These are phyloP conservation scores for Akanthomyces lecanii DNA, from an alignment of 2,329 filamentous ascomycete species.

Conservation along the genomic window DNA sequence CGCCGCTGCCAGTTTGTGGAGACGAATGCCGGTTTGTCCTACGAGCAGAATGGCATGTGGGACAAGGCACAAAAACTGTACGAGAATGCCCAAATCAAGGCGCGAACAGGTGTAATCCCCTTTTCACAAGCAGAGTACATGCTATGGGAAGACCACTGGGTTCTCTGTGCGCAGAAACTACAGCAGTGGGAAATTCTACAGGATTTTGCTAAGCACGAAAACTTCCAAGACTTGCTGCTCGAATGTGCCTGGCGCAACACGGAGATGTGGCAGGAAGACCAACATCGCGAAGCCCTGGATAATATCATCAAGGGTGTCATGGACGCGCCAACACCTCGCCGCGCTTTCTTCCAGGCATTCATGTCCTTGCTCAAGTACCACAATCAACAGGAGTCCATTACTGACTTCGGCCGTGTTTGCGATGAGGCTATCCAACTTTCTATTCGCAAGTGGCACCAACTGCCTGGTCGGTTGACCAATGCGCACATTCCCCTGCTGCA, in stretches of 20 bases:
- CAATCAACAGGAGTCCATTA: constrained; percentile 72
- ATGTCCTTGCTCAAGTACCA: constrained; percentile 95
- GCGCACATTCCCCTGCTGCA: constrained; percentile 93
- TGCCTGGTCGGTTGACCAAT: constrained; percentile 89
- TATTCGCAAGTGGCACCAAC: constrained; percentile 97
- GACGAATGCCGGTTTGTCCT: constrained; percentile 93
- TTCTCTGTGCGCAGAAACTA: constrained; percentile 93
- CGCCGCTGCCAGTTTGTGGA: constrained; percentile 94
- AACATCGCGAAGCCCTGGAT: constrained; percentile 85
- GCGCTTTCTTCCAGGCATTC: constrained; percentile 97
- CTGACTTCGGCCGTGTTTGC: constrained; percentile 83
- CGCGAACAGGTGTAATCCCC: constrained; percentile 88
- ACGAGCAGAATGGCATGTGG: constrained; percentile 99
- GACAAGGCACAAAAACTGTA: constrained; percentile 98
- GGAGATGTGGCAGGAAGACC: constrained; percentile 86
- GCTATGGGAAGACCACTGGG: constrained; percentile 99
- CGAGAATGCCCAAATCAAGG: constrained; percentile 94
- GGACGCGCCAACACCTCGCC: constrained; percentile 89
- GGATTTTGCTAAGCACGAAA: constrained; percentile 98
- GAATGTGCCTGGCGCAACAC: constrained; percentile 95
- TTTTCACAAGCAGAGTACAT: constrained; percentile 98
- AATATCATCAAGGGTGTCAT: constrained; percentile 94
- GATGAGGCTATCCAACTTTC: constrained; percentile 97
- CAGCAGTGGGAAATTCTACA: constrained; percentile 98
- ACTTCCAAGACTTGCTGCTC: constrained; percentile 90